A percentile compares a stretch with the other conserved stretches of the same genome.
phyloP scores from a whole-genome alignment of 1,284 basidiomycete species.

The Ceratobasidium sp. region DNA sequence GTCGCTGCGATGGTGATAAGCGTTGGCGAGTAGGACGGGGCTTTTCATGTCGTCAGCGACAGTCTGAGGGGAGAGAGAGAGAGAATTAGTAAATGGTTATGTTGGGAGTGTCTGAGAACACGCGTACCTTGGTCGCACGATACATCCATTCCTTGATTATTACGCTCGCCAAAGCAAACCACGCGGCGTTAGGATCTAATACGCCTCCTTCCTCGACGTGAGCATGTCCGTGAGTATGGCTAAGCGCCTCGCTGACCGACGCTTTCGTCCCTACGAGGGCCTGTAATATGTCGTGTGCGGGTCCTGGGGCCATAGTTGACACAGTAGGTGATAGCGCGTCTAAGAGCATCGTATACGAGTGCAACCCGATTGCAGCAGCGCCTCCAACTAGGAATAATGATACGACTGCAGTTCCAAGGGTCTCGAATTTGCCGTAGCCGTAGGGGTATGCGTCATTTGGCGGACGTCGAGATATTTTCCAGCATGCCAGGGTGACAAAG shows the following conservation, averaged over 20 bases:
- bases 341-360: slow-evolving; percentile 83
- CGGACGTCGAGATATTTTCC: slow-evolving; percentile 86
- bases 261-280: slow-evolving; percentile 70
- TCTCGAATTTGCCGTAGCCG: slow-evolving; percentile 94
- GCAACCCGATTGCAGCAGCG: slow-evolving; percentile 92
- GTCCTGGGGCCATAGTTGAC: slow-evolving; percentile 68
- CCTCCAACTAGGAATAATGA: slow-evolving; percentile 71
- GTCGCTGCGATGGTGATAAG: slow-evolving; percentile 94
- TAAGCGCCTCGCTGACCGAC: slow-evolving; percentile 61
- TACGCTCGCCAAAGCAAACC: slow-evolving; percentile 90
- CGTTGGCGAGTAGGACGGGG: slow-evolving; percentile 92
- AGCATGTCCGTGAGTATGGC: slow-evolving; percentile 68
- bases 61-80: slow-evolving; percentile 55
- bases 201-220: slow-evolving; percentile 55
- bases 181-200: slow-evolving; percentile 91
- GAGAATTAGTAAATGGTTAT: not conserved
- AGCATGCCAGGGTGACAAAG: slow-evolving; percentile 93
- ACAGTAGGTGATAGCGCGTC: slow-evolving; percentile 74
- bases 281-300: slow-evolving; percentile 71
- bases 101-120: not conserved
- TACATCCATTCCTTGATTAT: slow-evolving; percentile 94
- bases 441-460: slow-evolving; percentile 86
- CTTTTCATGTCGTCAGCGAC: slow-evolving; percentile 93
- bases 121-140: slow-evolving; percentile 73
- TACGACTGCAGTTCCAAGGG: slow-evolving; percentile 87